A percentile compares a stretch with the other conserved stretches of the same genome.
Evolutionary conservation across 2,329 filamentous ascomycete genomes (phyloP).

Genomic region (Colletotrichum limetticola): DNA sequence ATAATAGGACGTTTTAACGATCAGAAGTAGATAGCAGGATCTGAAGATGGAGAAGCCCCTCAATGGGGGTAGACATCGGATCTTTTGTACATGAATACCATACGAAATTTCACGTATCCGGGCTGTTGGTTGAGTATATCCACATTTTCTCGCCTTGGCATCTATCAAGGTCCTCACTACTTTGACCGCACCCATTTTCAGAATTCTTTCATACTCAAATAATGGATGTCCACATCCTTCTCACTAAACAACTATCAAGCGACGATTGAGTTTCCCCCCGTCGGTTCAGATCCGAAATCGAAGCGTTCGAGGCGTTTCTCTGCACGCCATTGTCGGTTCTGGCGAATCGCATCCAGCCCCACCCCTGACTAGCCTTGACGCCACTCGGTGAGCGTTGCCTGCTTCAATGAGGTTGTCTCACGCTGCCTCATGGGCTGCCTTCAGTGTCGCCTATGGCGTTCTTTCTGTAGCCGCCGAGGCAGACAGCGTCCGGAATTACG

Average conservation of each 20-base stretch:
- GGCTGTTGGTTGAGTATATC: not conserved
- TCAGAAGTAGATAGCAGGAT: too few species aligned
- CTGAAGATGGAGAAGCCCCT: too few species aligned
- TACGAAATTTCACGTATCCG: not conserved
- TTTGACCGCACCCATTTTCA: not conserved
- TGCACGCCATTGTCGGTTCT: not conserved
- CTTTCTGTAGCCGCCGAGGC: not conserved
- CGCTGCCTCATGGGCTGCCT: not conserved
- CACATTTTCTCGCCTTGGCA: not conserved
- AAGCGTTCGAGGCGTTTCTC: not conserved
- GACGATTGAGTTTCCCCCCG: not conserved
- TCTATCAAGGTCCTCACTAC: not conserved
- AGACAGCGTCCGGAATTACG: accelerated
- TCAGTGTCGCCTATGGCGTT: not conserved
- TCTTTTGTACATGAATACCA: not conserved
- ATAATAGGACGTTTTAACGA: not conserved
- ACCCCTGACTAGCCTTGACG: not conserved
- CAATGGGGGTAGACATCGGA: not conserved
- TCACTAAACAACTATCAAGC: not conserved
- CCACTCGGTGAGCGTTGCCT: not conserved
- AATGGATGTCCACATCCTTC: not conserved
- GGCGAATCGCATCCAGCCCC: not conserved
- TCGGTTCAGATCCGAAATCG: not conserved
- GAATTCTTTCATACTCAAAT: not conserved
- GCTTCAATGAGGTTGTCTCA: conserved; percentile 12